A percentile compares a stretch with the other conserved stretches of the same genome.
Evolutionary conservation across 2,329 filamentous ascomycete genomes (phyloP).

Genomic region (Conoideocrella luteorostrata): DNA sequence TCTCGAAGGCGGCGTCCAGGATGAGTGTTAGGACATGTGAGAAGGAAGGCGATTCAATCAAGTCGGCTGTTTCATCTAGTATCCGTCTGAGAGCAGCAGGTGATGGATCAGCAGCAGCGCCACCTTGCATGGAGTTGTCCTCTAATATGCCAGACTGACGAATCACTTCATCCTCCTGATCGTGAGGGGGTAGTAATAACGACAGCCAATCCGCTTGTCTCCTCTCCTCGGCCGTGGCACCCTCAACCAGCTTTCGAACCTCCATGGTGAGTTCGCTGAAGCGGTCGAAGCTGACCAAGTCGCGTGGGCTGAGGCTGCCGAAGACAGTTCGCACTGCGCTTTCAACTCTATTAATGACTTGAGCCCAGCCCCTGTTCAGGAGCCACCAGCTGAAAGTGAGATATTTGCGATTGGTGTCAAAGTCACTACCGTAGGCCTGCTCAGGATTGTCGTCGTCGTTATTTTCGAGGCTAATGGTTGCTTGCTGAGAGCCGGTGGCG

Average conservation of each 20-base stretch:
- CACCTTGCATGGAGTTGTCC: conserved; percentile 32
- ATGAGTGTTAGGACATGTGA: conserved; percentile 77
- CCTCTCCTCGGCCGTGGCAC: conserved; percentile 37
- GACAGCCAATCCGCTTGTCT: conserved; percentile 63
- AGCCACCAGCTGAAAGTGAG: conserved; percentile 98
- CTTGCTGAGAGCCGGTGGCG: conserved; percentile 66
- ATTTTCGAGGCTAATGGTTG: conserved; percentile 84
- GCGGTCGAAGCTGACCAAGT: conserved; percentile 74
- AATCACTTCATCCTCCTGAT: conserved; percentile 78
- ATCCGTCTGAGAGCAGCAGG: conserved; percentile 65
- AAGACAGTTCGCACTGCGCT: conserved; percentile 85
- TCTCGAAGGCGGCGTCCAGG: conserved; percentile 80
- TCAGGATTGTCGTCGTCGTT: conserved; percentile 83
- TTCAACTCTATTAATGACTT: conserved; percentile 75
- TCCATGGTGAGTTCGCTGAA: conserved; percentile 76
- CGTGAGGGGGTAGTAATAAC: conserved; percentile 72
- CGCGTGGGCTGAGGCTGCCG: conserved; percentile 79
- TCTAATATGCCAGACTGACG: conserved; percentile 74
- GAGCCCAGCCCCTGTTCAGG: conserved; percentile 80
- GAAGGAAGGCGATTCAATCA: conserved; percentile 91
- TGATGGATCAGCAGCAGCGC: conserved; percentile 35
- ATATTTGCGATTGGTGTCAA: conserved; percentile 91
- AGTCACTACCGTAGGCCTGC: conserved; percentile 83
- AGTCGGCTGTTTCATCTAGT: conserved; percentile 90
- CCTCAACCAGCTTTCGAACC: conserved; percentile 80